Evolutionary conservation across 768 basidiomycete species (phyloP).

Genomic region (Leccinum subtestaceum): DNA sequence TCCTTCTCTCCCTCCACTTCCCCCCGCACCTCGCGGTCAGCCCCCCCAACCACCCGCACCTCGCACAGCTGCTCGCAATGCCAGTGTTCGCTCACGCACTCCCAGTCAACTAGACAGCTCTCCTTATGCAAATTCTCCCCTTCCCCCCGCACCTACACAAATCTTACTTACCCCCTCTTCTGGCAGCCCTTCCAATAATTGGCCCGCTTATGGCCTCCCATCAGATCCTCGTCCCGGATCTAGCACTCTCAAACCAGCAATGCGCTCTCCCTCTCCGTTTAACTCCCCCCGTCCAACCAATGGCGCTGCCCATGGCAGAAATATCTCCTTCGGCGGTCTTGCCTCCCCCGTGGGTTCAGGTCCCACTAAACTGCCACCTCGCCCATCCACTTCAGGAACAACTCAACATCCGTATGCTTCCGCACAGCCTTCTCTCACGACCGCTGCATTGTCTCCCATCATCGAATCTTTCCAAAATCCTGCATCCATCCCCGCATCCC

Average conservation of each 20-base stretch:
- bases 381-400: slow-evolving; percentile 42
- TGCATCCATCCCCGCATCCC: slow-evolving; percentile 44
- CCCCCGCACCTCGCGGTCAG: slow-evolving; percentile 65
- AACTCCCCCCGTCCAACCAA: slow-evolving; percentile 40
- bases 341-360: slow-evolving; percentile 38
- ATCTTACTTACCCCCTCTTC: slow-evolving; percentile 42
- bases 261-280: slow-evolving; percentile 35
- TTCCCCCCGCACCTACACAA: slow-evolving; percentile 41
- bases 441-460: slow-evolving; percentile 65
- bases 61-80: slow-evolving; percentile 32
- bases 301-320: slow-evolving; percentile 48
- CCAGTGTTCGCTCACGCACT: slow-evolving; percentile 42
- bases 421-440: slow-evolving; percentile 41
- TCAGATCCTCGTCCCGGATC: slow-evolving; percentile 59
- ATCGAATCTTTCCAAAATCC: slow-evolving; percentile 52
- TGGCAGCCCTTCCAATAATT: slow-evolving; percentile 33
- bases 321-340: slow-evolving; percentile 47
- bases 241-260: slow-evolving; percentile 38
- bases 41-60: slow-evolving; percentile 48
- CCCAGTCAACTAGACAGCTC: slow-evolving; percentile 56
- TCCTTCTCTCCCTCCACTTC: slow-evolving; percentile 59
- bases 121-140: slow-evolving; percentile 41
- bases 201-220: slow-evolving; percentile 55
- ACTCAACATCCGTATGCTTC: slow-evolving; percentile 60
- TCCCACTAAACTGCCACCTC: slow-evolving; percentile 42